Evolutionary conservation across 192 early-diverging fungal genomes (phyloP), one percentile per base, ranked within the genome.

Genomic region (Backusella morwellensis): DNA sequence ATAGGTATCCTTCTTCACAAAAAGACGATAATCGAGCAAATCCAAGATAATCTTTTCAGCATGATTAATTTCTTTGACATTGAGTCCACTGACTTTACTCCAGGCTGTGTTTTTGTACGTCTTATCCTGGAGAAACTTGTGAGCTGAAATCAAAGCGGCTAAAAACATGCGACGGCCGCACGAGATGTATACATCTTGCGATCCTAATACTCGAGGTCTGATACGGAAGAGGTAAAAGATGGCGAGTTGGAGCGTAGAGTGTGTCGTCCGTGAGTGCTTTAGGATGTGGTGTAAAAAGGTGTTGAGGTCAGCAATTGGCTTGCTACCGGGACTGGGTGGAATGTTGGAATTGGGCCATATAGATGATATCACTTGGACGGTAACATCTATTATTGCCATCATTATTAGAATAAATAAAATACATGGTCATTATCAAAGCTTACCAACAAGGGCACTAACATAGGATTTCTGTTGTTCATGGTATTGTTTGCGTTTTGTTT

Each of bases 71-170:
- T 98, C 95, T 14, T 82, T 67, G 44, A 93, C 86, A 32, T 89
- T 81, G 15, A 98, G 88, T 67, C 92, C 91, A 38, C 94, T 96
- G 41, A 97, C 94, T 86, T 93, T 94, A 70, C 95, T 86, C 97
- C 97, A 98, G 4, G 94, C 92, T 77, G 86, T 86, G 86, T 95
- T 97, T 19, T 91, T 89, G 81, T 96, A 98, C 42, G 91, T 92
- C 68, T 90, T 90, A 86, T 98, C 97, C 74, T 90, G 90, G 66
- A 93, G 88, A 78, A 91, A 96, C 76, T 98, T 98, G 76, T 94
- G 95, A 2, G 97, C 95, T 44, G 94, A 85, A 68, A 98, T 93
- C 21, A 98, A 81, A 0, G 95, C 86, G 19, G 92, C 90, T 9
- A 97, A 82, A 82, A 96, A 97, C 83, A 97, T 92, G 41, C 94